phyloP scores from a whole-genome alignment of 352 stramenopile genomes.

The Pythium biforme region DNA sequence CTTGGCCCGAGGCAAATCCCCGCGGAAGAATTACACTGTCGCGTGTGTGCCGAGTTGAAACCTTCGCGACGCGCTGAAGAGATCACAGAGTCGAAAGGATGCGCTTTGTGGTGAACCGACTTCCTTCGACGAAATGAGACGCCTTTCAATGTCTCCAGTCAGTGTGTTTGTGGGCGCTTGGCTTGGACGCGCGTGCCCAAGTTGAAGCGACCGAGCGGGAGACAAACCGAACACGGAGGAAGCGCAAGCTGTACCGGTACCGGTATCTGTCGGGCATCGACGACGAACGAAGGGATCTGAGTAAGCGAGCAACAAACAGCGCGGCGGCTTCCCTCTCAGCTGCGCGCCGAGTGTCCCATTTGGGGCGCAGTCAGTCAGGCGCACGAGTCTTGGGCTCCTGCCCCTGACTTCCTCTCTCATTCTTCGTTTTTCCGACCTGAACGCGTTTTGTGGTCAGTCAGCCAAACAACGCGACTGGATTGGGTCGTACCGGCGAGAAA shows the following conservation, averaged over 20 bases:
- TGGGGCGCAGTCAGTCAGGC: not conserved
- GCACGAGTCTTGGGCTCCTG: too few species aligned
- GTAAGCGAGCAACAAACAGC: not conserved
- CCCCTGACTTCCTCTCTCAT: too few species aligned
- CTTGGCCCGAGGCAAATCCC: not conserved
- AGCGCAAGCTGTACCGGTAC: not conserved
- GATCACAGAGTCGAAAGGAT: slow-evolving; percentile 11
- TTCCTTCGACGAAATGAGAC: slow-evolving; percentile 10
- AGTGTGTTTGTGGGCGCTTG: not conserved
- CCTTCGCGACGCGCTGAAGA: not conserved
- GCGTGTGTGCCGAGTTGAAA: not conserved
- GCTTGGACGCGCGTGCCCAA: not conserved
- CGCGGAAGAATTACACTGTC: not conserved
- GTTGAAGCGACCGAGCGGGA: not conserved
- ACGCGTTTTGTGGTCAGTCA: not conserved
- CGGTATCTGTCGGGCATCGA: too few species aligned
- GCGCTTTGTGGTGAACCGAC: not conserved
- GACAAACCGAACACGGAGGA: not conserved
- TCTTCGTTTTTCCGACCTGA: not conserved
- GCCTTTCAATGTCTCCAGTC: not conserved
- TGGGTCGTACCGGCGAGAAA: not conserved
- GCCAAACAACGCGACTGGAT: not conserved
- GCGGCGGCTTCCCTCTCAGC: not conserved
- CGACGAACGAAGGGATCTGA: not conserved
- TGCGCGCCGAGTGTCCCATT: not conserved